Evolutionary conservation across 805 yeast species (phyloP).

Genomic region (Kazachstania psychrophila): DNA sequence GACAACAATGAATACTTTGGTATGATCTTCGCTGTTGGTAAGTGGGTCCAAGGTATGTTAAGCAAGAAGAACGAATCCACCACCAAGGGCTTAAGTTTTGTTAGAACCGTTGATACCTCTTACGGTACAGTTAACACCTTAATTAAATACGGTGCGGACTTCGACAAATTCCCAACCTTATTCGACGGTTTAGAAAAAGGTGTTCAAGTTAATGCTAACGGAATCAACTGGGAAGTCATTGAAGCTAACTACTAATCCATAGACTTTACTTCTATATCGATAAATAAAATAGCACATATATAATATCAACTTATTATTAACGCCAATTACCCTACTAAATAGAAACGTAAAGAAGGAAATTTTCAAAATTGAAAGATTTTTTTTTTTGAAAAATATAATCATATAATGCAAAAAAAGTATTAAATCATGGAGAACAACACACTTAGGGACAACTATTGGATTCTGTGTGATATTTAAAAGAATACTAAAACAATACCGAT

Average conservation of each 20-base stretch:
- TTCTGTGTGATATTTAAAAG: too few relatives aligned
- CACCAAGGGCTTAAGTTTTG: constrained; percentile 18
- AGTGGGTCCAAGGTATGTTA: constrained; percentile 29
- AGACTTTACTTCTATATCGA: not conserved
- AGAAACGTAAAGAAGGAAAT: too few relatives aligned
- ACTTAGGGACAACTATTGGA: too few relatives aligned
- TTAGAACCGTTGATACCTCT: constrained; percentile 21
- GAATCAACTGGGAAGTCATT: constrained; percentile 26
- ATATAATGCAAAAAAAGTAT: too few relatives aligned
- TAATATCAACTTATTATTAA: too few relatives aligned
- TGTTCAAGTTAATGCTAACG: constrained; percentile 15
- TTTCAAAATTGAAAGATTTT: too few relatives aligned
- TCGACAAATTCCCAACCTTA: constrained; percentile 22
- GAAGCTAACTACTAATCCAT: constrained; percentile 14
- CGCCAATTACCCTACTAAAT: too few relatives aligned
- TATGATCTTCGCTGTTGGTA: constrained; percentile 26
- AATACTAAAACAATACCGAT: too few relatives aligned
- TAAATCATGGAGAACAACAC: too few relatives aligned
- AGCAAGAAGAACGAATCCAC: constrained; percentile 17
- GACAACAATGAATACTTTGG: constrained; percentile 23
- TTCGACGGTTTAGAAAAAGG: constrained; percentile 18
- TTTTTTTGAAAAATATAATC: too few relatives aligned
- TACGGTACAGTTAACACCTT: constrained; percentile 7
- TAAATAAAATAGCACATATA: too few relatives aligned
- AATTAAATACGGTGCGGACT: constrained; percentile 20